These are phyloP conservation scores for Pharnaceum exiguum DNA, from an alignment of 148 eudicot genomes.

Conservation along the genomic window DNA sequence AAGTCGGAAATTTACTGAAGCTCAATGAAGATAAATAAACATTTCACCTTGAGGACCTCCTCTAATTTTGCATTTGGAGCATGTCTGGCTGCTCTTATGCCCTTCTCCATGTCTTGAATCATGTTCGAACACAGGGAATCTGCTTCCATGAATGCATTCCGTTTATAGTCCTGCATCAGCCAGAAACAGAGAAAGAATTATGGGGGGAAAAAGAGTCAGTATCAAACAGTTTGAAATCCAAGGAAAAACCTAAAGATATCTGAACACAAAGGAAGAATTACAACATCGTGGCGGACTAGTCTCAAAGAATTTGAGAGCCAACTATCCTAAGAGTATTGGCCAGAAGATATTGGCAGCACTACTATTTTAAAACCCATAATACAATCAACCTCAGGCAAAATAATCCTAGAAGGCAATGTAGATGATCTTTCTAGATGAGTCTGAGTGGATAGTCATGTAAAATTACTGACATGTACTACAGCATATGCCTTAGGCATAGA, in stretches of 20 bases:
- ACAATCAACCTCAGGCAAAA: no score
- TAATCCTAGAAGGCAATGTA: no score
- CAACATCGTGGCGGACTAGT: no score
- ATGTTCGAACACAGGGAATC: slow-evolving; percentile 65
- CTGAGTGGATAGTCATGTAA: no score
- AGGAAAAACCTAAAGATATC: not conserved
- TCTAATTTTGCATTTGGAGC: slow-evolving; percentile 62
- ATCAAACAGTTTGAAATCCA: not conserved
- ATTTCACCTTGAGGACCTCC: slow-evolving; percentile 52
- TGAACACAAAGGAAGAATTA: not conserved
- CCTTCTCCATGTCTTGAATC: slow-evolving; percentile 79
- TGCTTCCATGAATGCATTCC: slow-evolving; percentile 82
- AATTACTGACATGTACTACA: no score
- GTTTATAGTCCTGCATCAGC: slow-evolving; percentile 71
- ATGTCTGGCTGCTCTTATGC: slow-evolving; percentile 77
- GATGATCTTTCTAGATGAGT: no score
- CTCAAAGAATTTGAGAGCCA: no score
- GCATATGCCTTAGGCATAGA: no score
- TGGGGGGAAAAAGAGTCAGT: not conserved
- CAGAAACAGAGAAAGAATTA: not conserved
- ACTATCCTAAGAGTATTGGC: no score
- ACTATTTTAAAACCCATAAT: no score
- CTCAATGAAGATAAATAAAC: not conserved
- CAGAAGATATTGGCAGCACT: no score
- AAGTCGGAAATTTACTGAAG: no score